Conservation (phyloP, 106 monocot genomes). For the Narthecium ossifragum region DNA sequence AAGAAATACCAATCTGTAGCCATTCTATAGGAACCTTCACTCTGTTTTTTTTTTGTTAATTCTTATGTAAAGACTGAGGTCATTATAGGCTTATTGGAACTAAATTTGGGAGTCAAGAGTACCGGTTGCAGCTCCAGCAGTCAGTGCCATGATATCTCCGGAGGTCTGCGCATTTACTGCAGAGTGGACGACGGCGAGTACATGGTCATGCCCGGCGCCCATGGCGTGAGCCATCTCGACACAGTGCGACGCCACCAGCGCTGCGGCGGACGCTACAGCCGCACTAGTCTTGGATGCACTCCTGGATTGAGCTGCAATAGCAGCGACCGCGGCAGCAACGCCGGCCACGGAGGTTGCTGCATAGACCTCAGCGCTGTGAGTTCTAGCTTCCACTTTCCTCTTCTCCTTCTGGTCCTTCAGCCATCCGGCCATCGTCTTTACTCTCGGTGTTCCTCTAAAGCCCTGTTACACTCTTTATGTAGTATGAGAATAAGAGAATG, state of each 20-base stretch:
- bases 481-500: too few relatives aligned
- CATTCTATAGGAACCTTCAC: too few relatives aligned
- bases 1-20: too few relatives aligned
- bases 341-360: conserved; percentile 57
- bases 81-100: too few relatives aligned
- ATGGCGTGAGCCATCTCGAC: conserved; percentile 46
- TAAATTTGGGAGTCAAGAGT: too few relatives aligned
- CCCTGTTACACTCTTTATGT: conserved; percentile 18
- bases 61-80: too few relatives aligned
- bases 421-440: conserved; percentile 38
- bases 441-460: conserved; percentile 8
- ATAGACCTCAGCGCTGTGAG: conserved; percentile 37
- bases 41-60: too few relatives aligned
- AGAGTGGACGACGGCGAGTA: conserved; percentile 28
- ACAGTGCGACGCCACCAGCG: conserved; percentile 57
- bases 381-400: conserved; percentile 26
- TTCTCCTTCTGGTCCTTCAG: conserved; percentile 53
- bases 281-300: conserved; percentile 12
- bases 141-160: conserved; percentile 57
- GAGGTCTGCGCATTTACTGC: conserved; percentile 39
- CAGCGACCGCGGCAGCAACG: conserved; percentile 50
- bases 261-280: conserved; percentile 38
- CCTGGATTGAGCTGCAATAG: conserved; percentile 16
- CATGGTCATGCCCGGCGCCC: conserved; percentile 42
- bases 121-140: conserved; percentile 48